A percentile compares a stretch with the other conserved stretches of the same genome.
Conservation (phyloP, 2,329 filamentous ascomycete species). For the Ophiostoma sp. region DNA sequence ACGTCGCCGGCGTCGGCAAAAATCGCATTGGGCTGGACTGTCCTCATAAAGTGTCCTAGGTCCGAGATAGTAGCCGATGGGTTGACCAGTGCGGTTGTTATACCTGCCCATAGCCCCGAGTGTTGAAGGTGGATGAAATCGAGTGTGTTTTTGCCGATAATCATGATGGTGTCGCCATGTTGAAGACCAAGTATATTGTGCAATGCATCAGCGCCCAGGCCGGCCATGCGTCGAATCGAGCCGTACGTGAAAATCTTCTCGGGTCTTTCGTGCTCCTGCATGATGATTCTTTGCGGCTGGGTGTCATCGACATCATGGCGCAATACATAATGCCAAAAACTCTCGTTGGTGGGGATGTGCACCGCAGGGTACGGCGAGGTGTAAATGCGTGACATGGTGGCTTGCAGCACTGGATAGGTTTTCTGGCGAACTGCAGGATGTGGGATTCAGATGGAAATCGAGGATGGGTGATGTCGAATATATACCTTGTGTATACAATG, state of each 20-base stretch:
- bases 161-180: background rate
- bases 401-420: no score
- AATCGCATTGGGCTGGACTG: conserved; percentile 10
- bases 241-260: background rate
- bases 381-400: background rate
- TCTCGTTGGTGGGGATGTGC: conserved; percentile 6
- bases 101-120: conserved; percentile 11
- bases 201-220: conserved; percentile 3
- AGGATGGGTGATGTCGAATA: no score
- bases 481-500: no score
- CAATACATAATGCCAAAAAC: conserved; percentile 19
- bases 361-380: background rate
- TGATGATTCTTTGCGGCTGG: conserved; percentile 8
- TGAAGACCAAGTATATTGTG: background rate
- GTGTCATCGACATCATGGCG: conserved; percentile 20
- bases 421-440: no score
- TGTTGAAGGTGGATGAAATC: conserved; percentile 15
- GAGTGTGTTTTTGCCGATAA: conserved; percentile 14
- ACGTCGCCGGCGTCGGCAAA: conserved; percentile 13
- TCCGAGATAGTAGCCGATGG: conserved; percentile 8
- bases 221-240: background rate
- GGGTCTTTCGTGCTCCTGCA: conserved; percentile 19
- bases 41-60: conserved; percentile 16
- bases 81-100: conserved; percentile 15
- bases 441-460: no score